These are phyloP conservation scores for Kazachstania sp. DNA, from an alignment of 1,139 yeast species.

Conservation along the genomic window DNA sequence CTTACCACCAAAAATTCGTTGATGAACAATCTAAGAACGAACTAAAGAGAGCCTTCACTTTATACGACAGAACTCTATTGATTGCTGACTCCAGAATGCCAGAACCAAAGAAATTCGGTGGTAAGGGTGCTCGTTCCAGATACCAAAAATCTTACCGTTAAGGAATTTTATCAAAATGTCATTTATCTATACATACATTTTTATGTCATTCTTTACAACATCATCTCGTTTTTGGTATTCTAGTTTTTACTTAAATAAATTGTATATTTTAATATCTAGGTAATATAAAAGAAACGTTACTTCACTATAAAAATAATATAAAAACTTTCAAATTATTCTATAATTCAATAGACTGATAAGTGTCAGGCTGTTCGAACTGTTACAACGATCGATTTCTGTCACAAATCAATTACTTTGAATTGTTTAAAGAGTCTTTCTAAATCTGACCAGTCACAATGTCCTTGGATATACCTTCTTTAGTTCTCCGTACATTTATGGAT, in stretches of 20 bases:
- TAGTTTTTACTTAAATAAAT: constrained; percentile 23
- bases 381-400: too few species aligned
- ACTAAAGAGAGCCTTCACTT: constrained; percentile 93
- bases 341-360: too few species aligned
- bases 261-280: constrained; percentile 28
- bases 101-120: constrained; percentile 99
- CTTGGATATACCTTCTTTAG: not conserved
- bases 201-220: constrained; percentile 14
- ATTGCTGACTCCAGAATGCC: constrained; percentile 99
- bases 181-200: constrained; percentile 2
- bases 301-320: not conserved
- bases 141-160: constrained; percentile 99
- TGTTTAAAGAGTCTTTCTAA: too few species aligned
- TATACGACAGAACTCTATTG: constrained; percentile 99
- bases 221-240: constrained; percentile 6
- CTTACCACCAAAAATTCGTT: constrained; percentile 98
- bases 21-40: constrained; percentile 99
- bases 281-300: constrained; percentile 10
- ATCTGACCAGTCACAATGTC: not conserved
- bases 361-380: too few species aligned
- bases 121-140: constrained; percentile 99
- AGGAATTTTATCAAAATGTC: constrained; percentile 23
- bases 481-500: not conserved
- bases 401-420: too few species aligned
- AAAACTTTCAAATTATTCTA: too few species aligned